phyloP scores from a whole-genome alignment of 176 grass and related monocot genomes.

The Pontederia paniculata region DNA sequence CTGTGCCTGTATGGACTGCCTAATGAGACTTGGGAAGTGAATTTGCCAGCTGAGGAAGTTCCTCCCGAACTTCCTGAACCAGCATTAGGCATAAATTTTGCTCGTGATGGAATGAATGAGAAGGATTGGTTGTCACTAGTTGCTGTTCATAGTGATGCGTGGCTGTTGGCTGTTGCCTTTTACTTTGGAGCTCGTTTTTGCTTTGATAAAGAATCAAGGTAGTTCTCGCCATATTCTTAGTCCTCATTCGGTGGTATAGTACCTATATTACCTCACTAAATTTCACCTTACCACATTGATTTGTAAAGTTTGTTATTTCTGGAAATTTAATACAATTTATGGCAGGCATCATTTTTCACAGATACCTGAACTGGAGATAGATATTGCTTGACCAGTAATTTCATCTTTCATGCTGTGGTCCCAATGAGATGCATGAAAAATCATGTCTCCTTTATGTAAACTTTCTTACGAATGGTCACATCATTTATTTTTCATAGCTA shows the following conservation, averaged over 20 bases:
- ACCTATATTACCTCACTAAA: no score
- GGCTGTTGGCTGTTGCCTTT: conserved; percentile 11
- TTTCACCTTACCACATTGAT: no score
- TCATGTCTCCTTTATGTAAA: no score
- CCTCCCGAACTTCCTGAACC: conserved; percentile 18
- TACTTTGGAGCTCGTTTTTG: conserved; percentile 18
- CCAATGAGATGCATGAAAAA: no score
- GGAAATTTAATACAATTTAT: no score
- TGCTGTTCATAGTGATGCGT: conserved; percentile 19
- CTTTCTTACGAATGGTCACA: no score
- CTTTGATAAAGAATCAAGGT: conserved; percentile 19
- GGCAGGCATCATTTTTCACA: no score
- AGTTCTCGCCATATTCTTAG: background rate
- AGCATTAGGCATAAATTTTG: conserved; percentile 19
- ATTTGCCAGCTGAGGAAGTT: conserved; percentile 15
- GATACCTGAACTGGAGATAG: no score
- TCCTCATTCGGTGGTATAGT: background rate
- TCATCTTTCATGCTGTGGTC: no score
- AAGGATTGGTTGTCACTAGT: conserved; percentile 20
- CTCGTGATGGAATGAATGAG: conserved; percentile 13
- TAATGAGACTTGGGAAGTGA: conserved; percentile 11
- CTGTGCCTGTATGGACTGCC: conserved; percentile 10
- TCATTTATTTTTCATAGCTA: no score
- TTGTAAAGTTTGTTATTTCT: no score
- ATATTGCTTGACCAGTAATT: no score